phyloP scores from a whole-genome alignment of 2,329 filamentous ascomycete genomes.

The Ophiostoma quercus region DNA sequence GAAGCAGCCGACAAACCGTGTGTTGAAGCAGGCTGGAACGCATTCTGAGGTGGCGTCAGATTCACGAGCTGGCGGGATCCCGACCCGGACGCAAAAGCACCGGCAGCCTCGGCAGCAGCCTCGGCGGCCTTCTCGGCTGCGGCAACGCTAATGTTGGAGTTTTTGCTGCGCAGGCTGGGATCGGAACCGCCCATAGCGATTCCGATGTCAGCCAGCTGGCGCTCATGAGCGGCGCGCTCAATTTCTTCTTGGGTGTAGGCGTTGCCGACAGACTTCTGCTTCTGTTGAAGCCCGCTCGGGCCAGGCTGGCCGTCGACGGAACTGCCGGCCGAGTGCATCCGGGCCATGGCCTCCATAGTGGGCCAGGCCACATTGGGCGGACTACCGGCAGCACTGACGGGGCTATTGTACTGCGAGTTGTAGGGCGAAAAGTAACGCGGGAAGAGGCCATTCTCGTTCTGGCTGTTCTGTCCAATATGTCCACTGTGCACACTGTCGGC shows the following conservation, averaged over 20 bases:
- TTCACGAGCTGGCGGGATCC: neutral
- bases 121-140: constrained; percentile 16
- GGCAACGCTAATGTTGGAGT: constrained; percentile 30
- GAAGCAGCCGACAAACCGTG: constrained; percentile 12
- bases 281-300: neutral
- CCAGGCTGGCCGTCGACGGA: neutral
- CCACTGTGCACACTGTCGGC: constrained; percentile 21
- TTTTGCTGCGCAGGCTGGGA: constrained; percentile 33
- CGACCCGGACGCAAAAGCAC: neutral
- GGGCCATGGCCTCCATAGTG: constrained; percentile 19
- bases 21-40: neutral
- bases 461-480: constrained; percentile 32
- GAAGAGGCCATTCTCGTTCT: constrained; percentile 29
- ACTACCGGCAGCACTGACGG: constrained; percentile 46
- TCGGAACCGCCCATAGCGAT: constrained; percentile 42
- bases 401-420: constrained; percentile 55
- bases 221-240: constrained; percentile 30
- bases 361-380: constrained; percentile 38
- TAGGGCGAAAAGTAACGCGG: constrained; percentile 55
- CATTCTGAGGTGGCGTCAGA: neutral
- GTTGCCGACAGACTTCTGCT: neutral
- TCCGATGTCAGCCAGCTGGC: constrained; percentile 36
- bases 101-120: neutral
- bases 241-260: constrained; percentile 28
- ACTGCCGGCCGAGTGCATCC: constrained; percentile 17